Conservation (phyloP, 2,329 filamentous ascomycete genomes). For the Fusarium lyarnte region DNA sequence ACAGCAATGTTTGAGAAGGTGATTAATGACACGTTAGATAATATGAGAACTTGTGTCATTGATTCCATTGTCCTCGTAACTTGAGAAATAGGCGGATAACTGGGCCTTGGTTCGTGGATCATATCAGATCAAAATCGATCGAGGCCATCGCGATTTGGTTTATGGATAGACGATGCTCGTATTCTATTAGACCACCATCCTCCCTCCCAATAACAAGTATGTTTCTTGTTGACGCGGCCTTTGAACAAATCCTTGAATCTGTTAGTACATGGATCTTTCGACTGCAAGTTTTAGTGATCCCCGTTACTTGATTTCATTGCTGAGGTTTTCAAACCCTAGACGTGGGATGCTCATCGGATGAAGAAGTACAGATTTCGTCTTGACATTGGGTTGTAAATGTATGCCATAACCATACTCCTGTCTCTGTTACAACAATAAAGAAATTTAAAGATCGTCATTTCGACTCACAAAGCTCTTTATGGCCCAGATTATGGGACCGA, state of each 20-base stretch:
- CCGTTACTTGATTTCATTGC: neutral
- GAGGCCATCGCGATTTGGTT: neutral
- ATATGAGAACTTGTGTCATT: neutral
- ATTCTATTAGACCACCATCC: neutral
- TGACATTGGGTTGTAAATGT: neutral
- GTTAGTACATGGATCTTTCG: neutral
- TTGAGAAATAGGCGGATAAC: neutral
- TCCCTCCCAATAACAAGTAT: neutral
- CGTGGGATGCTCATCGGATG: neutral
- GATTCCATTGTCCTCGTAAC: neutral
- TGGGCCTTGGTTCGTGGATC: neutral
- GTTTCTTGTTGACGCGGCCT: neutral
- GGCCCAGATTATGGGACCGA: neutral
- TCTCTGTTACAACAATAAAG: neutral
- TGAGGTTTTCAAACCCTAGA: neutral
- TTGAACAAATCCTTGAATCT: neutral
- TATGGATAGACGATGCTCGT: neutral
- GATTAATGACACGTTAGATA: neutral
- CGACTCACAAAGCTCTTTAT: neutral
- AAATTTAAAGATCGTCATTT: neutral
- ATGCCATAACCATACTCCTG: rapidly evolving
- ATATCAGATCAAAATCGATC: neutral
- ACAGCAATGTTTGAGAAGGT: neutral
- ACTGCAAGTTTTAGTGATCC: neutral
- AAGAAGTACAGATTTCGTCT: neutral